Evolutionary conservation across 1,284 basidiomycete species (phyloP), one percentile per base, ranked within the genome.

Genomic region (Moniliella sp.): DNA sequence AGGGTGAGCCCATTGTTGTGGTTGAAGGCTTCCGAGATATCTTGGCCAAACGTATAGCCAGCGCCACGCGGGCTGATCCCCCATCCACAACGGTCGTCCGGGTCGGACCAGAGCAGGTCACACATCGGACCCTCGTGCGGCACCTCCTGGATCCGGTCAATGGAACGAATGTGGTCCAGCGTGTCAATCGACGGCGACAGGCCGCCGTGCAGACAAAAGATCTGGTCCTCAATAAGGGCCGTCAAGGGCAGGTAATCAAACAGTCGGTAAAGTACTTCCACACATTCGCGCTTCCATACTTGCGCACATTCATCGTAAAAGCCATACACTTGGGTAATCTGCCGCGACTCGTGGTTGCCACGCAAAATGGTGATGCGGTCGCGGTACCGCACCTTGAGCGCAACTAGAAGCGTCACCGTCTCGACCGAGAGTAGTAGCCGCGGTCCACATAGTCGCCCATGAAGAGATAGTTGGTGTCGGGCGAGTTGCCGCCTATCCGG

Each of bases 121-220:
- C 88, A 97, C 86, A 97, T 94, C 4, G 86, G 75, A 5, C 91
- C 88, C 58, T 97, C 88, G 61, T 97, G 91, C n/a, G 88, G 88
- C 8, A 97, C 91, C 61, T 97, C 88, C 63, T 94, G 84, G 62
- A 88, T 86, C 18, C 88, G 67, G 66, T 94, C 88, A 46, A 97
- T 88, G 26, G 75, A 71, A 28, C 88, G 76, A 55, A 97, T 94
- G 81, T 93, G 47, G 19, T 57, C 49, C 14, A 57, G 18, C 4
- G 46, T 40, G 2, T 33, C 25, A 15, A 59, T 50, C 32, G 42
- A 50, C 4, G 57, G 60, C 25, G 80, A 86, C 45, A 97, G 62
- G 2, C 88, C 88, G 1, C 88, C 88, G 64, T 97, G 78, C 11
- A 82, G 76, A 57, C 78, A 82, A 51, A 82, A 79, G 28, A 94